Conservation (phyloP, 306 rosid genomes). For the Gleditsia sinensis region DNA sequence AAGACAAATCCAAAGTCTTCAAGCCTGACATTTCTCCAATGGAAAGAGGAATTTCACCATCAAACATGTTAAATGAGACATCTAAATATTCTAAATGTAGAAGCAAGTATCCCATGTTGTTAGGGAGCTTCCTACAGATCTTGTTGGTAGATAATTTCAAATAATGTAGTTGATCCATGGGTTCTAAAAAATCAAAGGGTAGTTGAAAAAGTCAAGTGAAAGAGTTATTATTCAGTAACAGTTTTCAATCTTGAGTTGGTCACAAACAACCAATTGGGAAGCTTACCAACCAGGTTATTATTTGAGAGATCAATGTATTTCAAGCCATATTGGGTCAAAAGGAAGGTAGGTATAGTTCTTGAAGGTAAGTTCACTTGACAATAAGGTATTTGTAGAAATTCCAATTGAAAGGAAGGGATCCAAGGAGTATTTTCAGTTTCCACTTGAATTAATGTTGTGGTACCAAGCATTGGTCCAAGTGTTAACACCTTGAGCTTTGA, state of each 20-base stretch:
- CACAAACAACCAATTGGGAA: constrained; percentile 28
- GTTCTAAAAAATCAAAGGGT: background rate
- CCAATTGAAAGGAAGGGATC: constrained; percentile 33
- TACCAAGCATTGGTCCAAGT: background rate
- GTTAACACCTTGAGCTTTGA: background rate
- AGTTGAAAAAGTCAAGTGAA: background rate
- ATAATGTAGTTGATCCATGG: background rate
- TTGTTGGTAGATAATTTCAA: background rate
- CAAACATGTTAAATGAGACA: constrained; percentile 7
- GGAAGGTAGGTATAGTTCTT: constrained; percentile 8
- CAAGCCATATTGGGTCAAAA: constrained; percentile 2
- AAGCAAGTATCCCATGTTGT: background rate
- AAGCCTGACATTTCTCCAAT: constrained; percentile 3
- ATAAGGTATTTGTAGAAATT: background rate
- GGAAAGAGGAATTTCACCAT: constrained; percentile 27
- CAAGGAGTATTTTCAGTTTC: constrained; percentile 27
- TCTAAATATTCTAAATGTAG: background rate
- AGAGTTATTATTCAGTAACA: background rate
- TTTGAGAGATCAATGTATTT: background rate
- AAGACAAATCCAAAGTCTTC: background rate
- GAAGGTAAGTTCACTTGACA: background rate
- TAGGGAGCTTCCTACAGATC: background rate
- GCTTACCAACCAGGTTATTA: constrained; percentile 20
- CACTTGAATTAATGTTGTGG: background rate
- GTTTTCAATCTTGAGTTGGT: background rate